Conservation (phyloP, 148 eudicot species). For the Rhododendron simsii region DNA sequence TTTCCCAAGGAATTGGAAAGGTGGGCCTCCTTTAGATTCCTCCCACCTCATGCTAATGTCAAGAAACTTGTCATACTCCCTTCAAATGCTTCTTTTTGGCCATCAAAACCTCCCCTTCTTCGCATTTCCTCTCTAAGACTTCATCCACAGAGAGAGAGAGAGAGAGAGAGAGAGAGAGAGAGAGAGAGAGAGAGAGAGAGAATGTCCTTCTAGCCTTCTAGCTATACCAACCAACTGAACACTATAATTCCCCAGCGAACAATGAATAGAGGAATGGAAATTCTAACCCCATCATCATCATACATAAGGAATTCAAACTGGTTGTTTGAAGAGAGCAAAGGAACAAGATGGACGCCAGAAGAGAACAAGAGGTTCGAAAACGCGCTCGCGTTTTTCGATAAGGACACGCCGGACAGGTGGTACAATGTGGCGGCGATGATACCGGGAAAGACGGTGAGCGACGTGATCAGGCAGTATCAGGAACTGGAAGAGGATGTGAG, state of each 20-base stretch:
- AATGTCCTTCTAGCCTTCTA: background rate
- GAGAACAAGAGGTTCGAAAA: conserved; percentile 53
- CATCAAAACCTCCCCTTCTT: conserved; percentile 15
- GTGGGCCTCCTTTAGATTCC: conserved; percentile 32
- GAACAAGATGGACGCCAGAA: conserved; percentile 38
- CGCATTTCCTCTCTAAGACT: conserved; percentile 4
- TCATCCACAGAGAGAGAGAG: background rate
- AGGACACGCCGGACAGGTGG: conserved; percentile 55
- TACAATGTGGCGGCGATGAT: conserved; percentile 48
- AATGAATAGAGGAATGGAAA: conserved; percentile 30
- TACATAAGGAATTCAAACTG: conserved; percentile 24
- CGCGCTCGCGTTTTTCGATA: conserved; percentile 46
- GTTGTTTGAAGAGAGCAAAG: conserved; percentile 35
- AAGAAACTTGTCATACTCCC: conserved; percentile 22
- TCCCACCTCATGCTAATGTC: conserved; percentile 28
- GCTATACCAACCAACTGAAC: background rate
- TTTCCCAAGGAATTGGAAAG: conserved; percentile 32
- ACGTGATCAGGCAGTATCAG: conserved; percentile 48
- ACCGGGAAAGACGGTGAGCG: conserved; percentile 46
- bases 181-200: background rate
- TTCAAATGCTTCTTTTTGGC: conserved; percentile 15
- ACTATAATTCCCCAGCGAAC: background rate
- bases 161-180: background rate
- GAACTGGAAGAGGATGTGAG: conserved; percentile 48
- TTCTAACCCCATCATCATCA: conserved; percentile 23